Base-by-base conservation (phyloP, 257 asterid species). In the Schizonepeta tenuifolia region DNA sequence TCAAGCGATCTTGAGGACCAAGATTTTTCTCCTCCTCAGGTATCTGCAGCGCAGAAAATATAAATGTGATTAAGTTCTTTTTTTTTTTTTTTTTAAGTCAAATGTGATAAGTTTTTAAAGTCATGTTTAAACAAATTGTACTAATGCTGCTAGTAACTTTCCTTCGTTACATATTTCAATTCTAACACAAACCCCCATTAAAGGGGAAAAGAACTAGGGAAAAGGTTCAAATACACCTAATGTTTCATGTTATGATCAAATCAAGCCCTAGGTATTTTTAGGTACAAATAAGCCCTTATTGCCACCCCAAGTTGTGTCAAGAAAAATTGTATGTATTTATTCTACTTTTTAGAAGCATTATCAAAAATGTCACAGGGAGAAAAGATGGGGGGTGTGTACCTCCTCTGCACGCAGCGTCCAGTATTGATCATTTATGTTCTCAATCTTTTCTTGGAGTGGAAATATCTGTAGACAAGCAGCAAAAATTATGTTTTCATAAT, bases 361-460 rank as follows among this genome's bases (percentile, higher is more conserved):
- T 7, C 11, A 38, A 36, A 1, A 38, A 36, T 2, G 4, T 10
- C 1, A 6, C 11, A 51, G 21, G 12, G 24, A 11, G 61, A 66
- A 22, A 17, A 21, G 36, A 55, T 55, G 9, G 26, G 47, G 43
- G 70, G 9, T 65, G 2, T 9, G 61, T 73, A 91, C 97, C 97
- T 91, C 96, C 80, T 91, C 97, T 8, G 94, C 97, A 68, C 96
- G 94, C 67, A 91, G 72, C 22, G 92, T 89, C 96, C 96, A 91
- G 77, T 87, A 91, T 73, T 91, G 96, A 74, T 91, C 97, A 73
- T 91, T 89, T 79, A 91, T 89, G 78, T 87, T 91, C 82, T 91
- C 97, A 75, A 91, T 91, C 85, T 85, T 91, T 75, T 91, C 94
- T 49, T 85, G 81, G 65, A 71, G 88, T 0, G 93, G 90, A 71